A percentile compares a stretch with the other conserved stretches of the same genome.
Evolutionary conservation across 2,329 filamentous ascomycete genomes (phyloP).

Genomic region (Fusarium chlamydosporum): DNA sequence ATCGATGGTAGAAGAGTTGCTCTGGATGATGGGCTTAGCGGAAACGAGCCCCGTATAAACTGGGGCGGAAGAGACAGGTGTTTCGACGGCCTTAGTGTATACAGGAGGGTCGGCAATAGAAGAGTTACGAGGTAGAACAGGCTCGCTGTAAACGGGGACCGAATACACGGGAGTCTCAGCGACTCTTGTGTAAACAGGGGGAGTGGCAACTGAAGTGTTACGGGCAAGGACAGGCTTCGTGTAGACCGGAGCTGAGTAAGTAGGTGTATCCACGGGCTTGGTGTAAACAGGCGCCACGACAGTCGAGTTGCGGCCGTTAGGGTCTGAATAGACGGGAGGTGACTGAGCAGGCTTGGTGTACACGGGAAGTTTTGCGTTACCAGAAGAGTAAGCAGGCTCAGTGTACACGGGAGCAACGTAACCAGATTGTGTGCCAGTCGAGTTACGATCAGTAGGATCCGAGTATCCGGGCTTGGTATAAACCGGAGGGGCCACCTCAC

Average conservation of each 20-base stretch:
- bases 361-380: background rate
- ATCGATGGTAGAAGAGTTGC: constrained; percentile 24
- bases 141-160: constrained; percentile 33
- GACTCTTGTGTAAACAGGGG: constrained; percentile 29
- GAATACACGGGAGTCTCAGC: constrained; percentile 25
- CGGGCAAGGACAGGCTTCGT: constrained; percentile 19
- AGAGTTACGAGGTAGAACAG: constrained; percentile 15
- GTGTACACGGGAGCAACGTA: constrained; percentile 30
- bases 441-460: constrained; percentile 27
- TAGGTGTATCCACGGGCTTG: constrained; percentile 20
- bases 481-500: constrained; percentile 28
- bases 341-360: constrained; percentile 31
- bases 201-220: constrained; percentile 17
- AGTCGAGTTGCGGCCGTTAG: too few species aligned
- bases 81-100: constrained; percentile 15
- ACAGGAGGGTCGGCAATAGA: constrained; percentile 10
- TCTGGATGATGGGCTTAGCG: constrained; percentile 12
- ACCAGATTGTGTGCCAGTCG: constrained; percentile 24
- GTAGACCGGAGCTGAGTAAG: constrained; percentile 31
- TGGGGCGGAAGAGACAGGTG: constrained; percentile 21
- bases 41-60: constrained; percentile 29
- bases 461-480: constrained; percentile 36
- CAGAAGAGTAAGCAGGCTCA: constrained; percentile 15
- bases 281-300: constrained; percentile 22
- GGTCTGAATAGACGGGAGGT: background rate